Conservation (phyloP, 306 rosid species). For the Cicer arietinum region DNA sequence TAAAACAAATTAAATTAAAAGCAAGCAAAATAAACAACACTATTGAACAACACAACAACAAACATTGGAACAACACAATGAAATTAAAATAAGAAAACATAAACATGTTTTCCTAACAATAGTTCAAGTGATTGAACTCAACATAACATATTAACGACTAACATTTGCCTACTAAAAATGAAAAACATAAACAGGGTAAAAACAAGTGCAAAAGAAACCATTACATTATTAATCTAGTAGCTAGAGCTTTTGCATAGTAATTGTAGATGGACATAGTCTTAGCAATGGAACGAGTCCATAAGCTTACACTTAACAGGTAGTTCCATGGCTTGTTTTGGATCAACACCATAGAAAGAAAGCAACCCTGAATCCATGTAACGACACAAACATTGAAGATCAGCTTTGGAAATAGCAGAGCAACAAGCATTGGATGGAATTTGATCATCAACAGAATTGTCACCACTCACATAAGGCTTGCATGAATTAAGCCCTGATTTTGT, state of each 20-base stretch:
- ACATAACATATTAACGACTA: neutral
- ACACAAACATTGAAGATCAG: conserved; percentile 66
- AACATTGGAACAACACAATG: neutral
- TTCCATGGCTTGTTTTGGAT: conserved; percentile 57
- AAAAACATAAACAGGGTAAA: neutral
- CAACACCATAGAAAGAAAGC: conserved; percentile 47
- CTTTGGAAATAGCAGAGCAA: conserved; percentile 54
- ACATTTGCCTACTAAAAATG: neutral
- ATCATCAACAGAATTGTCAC: neutral
- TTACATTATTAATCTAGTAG: neutral
- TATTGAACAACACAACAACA: no score
- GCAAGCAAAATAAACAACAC: no score
- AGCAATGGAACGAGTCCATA: conserved; percentile 48
- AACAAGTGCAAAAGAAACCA: neutral
- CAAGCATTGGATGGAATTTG: conserved; percentile 39
- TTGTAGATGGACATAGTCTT: no score
- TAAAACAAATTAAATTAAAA: no score
- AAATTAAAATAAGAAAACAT: neutral
- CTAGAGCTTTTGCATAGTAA: neutral
- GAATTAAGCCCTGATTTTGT: conserved; percentile 22
- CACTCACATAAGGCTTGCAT: conserved; percentile 50
- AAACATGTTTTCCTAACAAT: neutral
- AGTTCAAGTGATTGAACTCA: neutral
- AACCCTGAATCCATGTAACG: conserved; percentile 42
- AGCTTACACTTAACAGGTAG: conserved; percentile 66